These are phyloP conservation scores for Pleurotus eryngii DNA, from an alignment of 768 basidiomycete genomes.

Conservation along the genomic window DNA sequence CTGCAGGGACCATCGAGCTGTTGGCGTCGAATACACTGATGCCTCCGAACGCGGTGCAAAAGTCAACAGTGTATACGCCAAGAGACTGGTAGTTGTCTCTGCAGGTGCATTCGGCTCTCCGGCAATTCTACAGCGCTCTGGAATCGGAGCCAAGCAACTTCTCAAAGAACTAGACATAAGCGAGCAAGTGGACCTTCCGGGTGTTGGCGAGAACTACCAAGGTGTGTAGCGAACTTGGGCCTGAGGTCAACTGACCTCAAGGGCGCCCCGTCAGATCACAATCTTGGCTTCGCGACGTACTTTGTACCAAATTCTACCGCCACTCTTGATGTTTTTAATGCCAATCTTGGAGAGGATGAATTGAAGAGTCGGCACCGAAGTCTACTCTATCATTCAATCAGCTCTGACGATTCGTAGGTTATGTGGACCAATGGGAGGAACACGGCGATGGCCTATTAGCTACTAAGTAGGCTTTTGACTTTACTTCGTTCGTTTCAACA, in stretches of 20 bases:
- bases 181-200: conserved; percentile 60
- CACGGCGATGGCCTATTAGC: conserved; percentile 47
- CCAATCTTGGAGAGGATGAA: conserved; percentile 25
- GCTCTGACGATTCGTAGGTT: conserved; percentile 13
- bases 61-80: conserved; percentile 28
- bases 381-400: neutral
- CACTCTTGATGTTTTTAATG: conserved; percentile 46
- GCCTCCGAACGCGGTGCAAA: conserved; percentile 23
- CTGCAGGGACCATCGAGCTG: conserved; percentile 36
- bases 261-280: conserved; percentile 33
- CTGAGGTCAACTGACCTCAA: neutral
- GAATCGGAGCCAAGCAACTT: conserved; percentile 56
- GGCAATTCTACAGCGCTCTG: conserved; percentile 57
- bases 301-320: conserved; percentile 40
- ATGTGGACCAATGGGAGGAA: conserved; percentile 24
- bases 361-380: conserved; percentile 33
- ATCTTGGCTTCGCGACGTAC: conserved; percentile 34
- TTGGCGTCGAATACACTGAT: conserved; percentile 51
- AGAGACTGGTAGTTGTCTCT: conserved; percentile 46
- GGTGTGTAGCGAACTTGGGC: conserved; percentile 28
- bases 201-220: conserved; percentile 70
- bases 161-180: conserved; percentile 46
- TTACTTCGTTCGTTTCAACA: neutral
- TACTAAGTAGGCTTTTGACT: conserved; percentile 40
- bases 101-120: conserved; percentile 56